Evolutionary conservation across 352 stramenopile species (phyloP), one percentile per base, ranked within the genome.

Genomic region (Phytophthora syringae): DNA sequence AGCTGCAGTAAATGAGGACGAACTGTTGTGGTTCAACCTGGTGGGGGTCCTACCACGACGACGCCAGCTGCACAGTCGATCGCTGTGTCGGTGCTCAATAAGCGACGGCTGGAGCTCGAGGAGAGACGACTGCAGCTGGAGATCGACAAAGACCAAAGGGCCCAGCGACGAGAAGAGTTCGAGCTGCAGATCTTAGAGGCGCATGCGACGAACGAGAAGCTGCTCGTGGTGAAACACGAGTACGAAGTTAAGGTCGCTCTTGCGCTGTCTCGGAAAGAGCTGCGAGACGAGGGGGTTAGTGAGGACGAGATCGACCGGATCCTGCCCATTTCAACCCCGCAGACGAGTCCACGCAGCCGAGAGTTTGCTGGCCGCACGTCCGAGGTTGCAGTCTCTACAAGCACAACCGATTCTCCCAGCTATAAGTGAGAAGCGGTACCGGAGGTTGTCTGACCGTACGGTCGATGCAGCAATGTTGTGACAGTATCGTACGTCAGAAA

Each of bases 101-200:
- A 74, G 44, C 59, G 59, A 18, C 72, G 77, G 16, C 53, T 90
- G 21, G 77, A 87, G 51, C 73, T 90, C 39, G 82, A 88, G 45
- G 82, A 90, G 64, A 86, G 78, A 60, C 77, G 77, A 0, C 52
- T 90, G 34, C 13, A 66, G 59, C 71, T 90, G 5, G 79, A 88
- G 50, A 68, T 85, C 27, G 70, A 76, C 52, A 51, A 63, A 9
- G 70, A 86, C 25, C 21, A 69, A 36, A 76, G 82, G 11, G 77
- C 86, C 37, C 67, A 81, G 48, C 60, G 60, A 12, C 70, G 79
- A 30, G 77, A 88, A 30, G 50, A 37, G 5, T 56, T 80, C 42
- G 58, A 80, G 24, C 44, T 90, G 24, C 58, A 81, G 63, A 80
- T 90, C 27, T 60, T 90, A 18, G 63, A 80, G 37, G 52, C 75